A percentile compares a stretch with the other conserved stretches of the same genome.
Evolutionary conservation across 352 stramenopile genomes (phyloP).

Genomic region (Phytophthora fragariaefolia): DNA sequence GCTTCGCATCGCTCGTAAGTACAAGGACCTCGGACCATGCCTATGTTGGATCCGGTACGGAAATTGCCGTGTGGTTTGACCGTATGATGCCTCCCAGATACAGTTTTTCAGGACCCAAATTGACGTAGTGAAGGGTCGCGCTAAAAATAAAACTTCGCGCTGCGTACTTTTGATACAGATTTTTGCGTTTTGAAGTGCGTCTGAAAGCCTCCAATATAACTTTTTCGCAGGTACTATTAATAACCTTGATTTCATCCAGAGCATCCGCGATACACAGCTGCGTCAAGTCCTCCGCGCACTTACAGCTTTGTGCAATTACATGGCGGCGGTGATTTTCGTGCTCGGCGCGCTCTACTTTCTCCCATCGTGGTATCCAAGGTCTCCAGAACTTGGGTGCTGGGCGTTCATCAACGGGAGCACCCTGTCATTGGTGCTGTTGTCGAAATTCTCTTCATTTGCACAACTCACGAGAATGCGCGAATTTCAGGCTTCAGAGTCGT

Average conservation of each 20-base stretch:
- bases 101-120: too few relatives aligned
- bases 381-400: not conserved
- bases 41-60: too few relatives aligned
- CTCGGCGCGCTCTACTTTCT: not conserved
- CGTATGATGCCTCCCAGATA: too few relatives aligned
- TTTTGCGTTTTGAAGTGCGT: too few relatives aligned
- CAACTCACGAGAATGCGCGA: not conserved
- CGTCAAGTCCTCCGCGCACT: not conserved
- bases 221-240: not conserved
- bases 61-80: too few relatives aligned
- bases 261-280: not conserved
- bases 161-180: too few relatives aligned
- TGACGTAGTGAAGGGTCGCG: too few relatives aligned
- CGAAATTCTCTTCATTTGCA: slow-evolving; percentile 1
- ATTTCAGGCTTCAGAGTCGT: not conserved
- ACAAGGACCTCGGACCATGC: too few relatives aligned
- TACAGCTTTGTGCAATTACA: not conserved
- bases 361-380: not conserved
- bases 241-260: not conserved
- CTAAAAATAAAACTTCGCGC: too few relatives aligned
- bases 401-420: not conserved
- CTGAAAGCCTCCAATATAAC: too few relatives aligned
- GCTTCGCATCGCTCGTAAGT: too few relatives aligned
- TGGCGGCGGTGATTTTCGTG: not conserved
- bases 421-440: not conserved